These are phyloP conservation scores for Platanus orientalis DNA, from an alignment of 164 flowering plant species.

Conservation along the genomic window DNA sequence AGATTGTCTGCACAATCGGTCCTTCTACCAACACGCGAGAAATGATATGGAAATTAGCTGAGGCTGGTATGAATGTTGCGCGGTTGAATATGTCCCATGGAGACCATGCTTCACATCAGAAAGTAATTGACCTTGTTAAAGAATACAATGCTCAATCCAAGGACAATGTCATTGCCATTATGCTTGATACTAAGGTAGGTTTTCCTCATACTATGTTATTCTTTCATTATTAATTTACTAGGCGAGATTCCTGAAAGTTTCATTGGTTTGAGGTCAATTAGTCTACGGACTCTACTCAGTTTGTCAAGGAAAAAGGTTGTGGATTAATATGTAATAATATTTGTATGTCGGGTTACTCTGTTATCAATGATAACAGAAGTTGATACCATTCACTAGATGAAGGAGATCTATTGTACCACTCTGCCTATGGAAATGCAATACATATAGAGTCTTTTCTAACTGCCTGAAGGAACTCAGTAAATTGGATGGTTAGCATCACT, in stretches of 20 bases:
- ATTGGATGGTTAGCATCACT: background rate
- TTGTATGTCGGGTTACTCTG: no score
- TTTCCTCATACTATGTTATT: no score
- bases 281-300: no score
- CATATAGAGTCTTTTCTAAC: background rate
- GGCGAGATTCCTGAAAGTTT: no score
- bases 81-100: constrained; percentile 95
- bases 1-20: constrained; percentile 94
- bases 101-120: constrained; percentile 94
- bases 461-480: no score
- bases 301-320: no score
- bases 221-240: no score
- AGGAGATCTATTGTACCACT: background rate
- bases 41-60: constrained; percentile 98
- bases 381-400: background rate
- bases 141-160: constrained; percentile 84
- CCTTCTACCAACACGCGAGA: constrained; percentile 86
- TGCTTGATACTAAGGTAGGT: constrained; percentile 91
- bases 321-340: no score
- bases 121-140: constrained; percentile 88
- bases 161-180: constrained; percentile 85
- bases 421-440: background rate
- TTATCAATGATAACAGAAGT: no score
- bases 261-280: no score
- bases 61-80: constrained; percentile 96